Conservation (phyloP, 2,329 filamentous ascomycete genomes). For the Penicillium sp. region DNA sequence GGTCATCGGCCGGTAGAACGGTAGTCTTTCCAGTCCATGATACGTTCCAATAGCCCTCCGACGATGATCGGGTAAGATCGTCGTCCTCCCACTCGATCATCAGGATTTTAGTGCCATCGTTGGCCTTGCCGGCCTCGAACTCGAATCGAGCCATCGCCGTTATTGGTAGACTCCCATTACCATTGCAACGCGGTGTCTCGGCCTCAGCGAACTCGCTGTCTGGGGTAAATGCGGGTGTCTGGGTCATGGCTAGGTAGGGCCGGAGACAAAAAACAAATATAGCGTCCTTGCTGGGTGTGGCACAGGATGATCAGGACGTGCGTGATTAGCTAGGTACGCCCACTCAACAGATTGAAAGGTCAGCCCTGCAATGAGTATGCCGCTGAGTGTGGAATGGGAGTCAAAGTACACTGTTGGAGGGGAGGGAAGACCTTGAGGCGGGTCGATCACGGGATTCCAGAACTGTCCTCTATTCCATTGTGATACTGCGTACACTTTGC, state of each 20-base stretch:
- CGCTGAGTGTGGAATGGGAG: too few species aligned
- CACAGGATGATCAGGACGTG: too few species aligned
- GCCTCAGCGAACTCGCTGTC: constrained; percentile 33
- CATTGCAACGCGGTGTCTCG: constrained; percentile 30
- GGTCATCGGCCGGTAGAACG: constrained; percentile 63
- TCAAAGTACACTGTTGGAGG: too few species aligned
- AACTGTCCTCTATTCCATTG: too few species aligned
- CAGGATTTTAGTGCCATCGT: constrained; percentile 83
- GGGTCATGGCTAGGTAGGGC: constrained; percentile 15
- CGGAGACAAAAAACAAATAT: constrained; percentile 17
- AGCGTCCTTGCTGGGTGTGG: too few species aligned
- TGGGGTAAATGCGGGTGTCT: constrained; percentile 28
- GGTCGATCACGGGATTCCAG: too few species aligned
- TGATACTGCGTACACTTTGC: too few species aligned
- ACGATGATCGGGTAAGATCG: constrained; percentile 43
- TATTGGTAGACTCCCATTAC: constrained; percentile 37
- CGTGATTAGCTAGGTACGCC: too few species aligned
- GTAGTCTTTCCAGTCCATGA: constrained; percentile 78
- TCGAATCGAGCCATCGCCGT: constrained; percentile 79
- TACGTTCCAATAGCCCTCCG: constrained; percentile 64
- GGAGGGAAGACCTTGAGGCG: too few species aligned
- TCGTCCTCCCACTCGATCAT: constrained; percentile 88
- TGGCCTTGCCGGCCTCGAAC: constrained; percentile 71
- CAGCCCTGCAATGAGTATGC: too few species aligned
- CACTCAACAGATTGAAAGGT: too few species aligned